Evolutionary conservation across 2,329 filamentous ascomycete genomes (phyloP), one percentile per base, ranked within the genome.

Genomic region (Bipolaris gigantea): DNA sequence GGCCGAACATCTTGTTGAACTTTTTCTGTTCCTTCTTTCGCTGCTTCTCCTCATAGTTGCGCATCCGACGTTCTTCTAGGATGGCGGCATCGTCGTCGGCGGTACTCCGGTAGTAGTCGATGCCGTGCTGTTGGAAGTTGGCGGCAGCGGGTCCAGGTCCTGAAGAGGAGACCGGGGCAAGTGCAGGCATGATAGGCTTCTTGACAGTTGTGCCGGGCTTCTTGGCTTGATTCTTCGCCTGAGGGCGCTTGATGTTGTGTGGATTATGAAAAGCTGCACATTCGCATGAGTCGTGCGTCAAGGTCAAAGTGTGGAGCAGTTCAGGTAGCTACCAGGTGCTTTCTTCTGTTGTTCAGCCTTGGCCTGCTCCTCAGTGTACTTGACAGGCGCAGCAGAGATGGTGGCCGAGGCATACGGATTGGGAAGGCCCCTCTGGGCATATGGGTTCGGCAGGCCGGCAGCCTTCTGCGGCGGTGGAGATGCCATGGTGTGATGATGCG

Each of bases 71-170:
- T 40, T 79, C 80, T 70, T 90, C 91, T 57, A 86, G 84, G 59
- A 80, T 81, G 61, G 85, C 82, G 25, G 83, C 81, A 66, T 91
- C 91, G 51, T 96, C 90, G 62, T 96, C 90, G n/a, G 91, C 89
- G 44, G 85, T 86, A 1, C 84, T 84, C 89, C 92, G 96, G 74
- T 96, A 71, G 43, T 61, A 71, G 41, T 70, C 63, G 55, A 68
- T 61, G 19, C 59, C 59, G 54, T 63, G 62, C 45, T 64, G 63
- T 47, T 68, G 61, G 23, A 56, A 15, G 9, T 48, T 50, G 23
- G 56, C 41, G 30, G 55, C 33, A 27, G 56, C 47, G 21, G 66
- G 49, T 4, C 56, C 53, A 4, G 60, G 51, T 32, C 56, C 62
- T 38, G 65, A 56, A 11, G 56, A 51, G 25, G 59, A 55, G 30